These are phyloP conservation scores for Chenopodium suecicum DNA, from an alignment of 148 eudicot genomes.

Conservation along the genomic window DNA sequence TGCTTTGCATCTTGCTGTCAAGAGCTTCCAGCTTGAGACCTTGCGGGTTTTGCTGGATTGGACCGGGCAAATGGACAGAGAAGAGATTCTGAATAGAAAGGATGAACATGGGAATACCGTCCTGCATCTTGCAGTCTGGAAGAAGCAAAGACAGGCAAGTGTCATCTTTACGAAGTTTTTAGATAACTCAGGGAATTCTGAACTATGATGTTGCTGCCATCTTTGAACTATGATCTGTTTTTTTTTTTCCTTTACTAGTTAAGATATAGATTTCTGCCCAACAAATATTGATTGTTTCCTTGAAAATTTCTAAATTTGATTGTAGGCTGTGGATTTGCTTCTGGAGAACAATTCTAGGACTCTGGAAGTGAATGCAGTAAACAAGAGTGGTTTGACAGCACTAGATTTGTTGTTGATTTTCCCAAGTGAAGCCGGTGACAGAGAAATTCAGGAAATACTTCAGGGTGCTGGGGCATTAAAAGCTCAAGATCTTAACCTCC, in stretches of 20 bases:
- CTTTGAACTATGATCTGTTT: not conserved
- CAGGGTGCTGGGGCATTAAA: slow-evolving; percentile 30
- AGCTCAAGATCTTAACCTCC: slow-evolving; percentile 23
- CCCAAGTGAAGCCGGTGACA: slow-evolving; percentile 52
- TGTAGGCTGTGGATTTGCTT: slow-evolving; percentile 45
- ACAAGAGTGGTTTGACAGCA: slow-evolving; percentile 46
- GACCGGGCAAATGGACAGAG: slow-evolving; percentile 30
- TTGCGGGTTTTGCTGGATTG: slow-evolving; percentile 39
- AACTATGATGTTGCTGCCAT: no score
- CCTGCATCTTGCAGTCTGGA: slow-evolving; percentile 51
- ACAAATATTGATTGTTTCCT: not conserved
- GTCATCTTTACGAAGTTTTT: not conserved
- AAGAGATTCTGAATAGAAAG: slow-evolving; percentile 36
- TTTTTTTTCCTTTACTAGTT: not conserved
- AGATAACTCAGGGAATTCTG: no score
- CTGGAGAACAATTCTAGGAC: slow-evolving; percentile 4
- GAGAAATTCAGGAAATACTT: slow-evolving; percentile 46
- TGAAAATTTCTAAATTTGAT: not conserved
- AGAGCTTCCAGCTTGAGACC: slow-evolving; percentile 38
- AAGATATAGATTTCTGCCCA: not conserved
- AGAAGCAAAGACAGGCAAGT: slow-evolving; percentile 57
- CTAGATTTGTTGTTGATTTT: slow-evolving; percentile 40
- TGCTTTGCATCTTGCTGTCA: slow-evolving; percentile 57
- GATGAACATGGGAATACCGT: slow-evolving; percentile 45
- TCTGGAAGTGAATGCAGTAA: slow-evolving; percentile 42